Percentiles rank a stretch among this genome's conserved stretches.
Conservation (phyloP, 2,329 filamentous ascomycete species). For the Parafenestella ontariensis region DNA sequence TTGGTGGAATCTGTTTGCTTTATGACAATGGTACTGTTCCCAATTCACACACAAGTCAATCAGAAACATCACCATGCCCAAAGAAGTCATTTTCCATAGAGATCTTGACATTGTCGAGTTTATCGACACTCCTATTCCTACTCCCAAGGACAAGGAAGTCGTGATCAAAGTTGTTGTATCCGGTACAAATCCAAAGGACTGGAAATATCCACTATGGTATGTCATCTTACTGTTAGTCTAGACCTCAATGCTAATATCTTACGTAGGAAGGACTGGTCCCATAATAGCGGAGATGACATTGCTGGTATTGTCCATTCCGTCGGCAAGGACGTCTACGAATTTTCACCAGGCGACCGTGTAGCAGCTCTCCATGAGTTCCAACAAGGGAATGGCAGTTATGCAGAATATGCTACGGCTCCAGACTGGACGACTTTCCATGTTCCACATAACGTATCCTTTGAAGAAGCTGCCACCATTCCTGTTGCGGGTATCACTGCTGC, state of each 20-base stretch:
- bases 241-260: background rate
- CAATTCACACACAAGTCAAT: too few species aligned
- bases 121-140: slow-evolving; percentile 23
- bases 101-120: slow-evolving; percentile 39
- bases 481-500: slow-evolving; percentile 53
- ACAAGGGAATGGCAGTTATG: slow-evolving; percentile 60
- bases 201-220: slow-evolving; percentile 27
- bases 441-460: slow-evolving; percentile 14
- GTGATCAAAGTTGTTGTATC: slow-evolving; percentile 43
- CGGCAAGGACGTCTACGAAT: slow-evolving; percentile 61
- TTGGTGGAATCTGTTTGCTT: too few species aligned
- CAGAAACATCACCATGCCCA: too few species aligned
- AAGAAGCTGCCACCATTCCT: slow-evolving; percentile 52
- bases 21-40: too few species aligned
- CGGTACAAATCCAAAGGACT: slow-evolving; percentile 55
- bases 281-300: slow-evolving; percentile 61
- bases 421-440: slow-evolving; percentile 63
- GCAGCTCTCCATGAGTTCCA: slow-evolving; percentile 62
- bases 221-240: background rate
- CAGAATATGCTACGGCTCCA: slow-evolving; percentile 64
- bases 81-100: too few species aligned
- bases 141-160: slow-evolving; percentile 29
- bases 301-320: slow-evolving; percentile 61
- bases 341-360: slow-evolving; percentile 63
- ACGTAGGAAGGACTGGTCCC: background rate